Conservation (phyloP, 768 basidiomycete species). For the Suillus subalutaceus region DNA sequence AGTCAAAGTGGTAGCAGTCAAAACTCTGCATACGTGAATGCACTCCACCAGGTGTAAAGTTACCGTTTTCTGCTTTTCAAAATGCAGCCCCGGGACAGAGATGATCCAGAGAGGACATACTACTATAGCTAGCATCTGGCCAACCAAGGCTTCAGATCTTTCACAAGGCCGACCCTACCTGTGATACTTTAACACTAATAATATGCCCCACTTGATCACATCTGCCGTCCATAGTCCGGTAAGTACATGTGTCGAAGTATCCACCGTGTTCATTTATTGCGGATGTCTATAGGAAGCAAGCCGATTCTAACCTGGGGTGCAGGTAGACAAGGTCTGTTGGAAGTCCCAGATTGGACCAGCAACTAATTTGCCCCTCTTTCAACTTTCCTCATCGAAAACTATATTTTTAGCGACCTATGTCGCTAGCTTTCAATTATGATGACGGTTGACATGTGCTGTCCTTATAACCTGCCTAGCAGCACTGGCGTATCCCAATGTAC, state of each 20-base stretch:
- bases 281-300: neutral
- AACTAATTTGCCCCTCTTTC: neutral
- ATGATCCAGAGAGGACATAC: too few species aligned
- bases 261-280: neutral
- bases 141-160: too few species aligned
- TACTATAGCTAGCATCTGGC: too few species aligned
- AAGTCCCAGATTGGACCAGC: neutral
- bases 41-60: too few species aligned
- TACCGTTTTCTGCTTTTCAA: too few species aligned
- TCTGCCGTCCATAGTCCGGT: too few species aligned
- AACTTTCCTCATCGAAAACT: neutral
- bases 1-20: neutral
- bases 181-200: too few species aligned
- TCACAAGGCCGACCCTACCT: too few species aligned
- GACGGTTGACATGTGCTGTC: neutral
- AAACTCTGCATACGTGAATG: neutral
- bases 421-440: neutral
- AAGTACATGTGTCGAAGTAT: too few species aligned
- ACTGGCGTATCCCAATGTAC: slow-evolving; percentile 6
- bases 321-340: neutral
- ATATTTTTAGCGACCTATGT: neutral
- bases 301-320: neutral
- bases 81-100: neutral
- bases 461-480: slow-evolving; percentile 9
- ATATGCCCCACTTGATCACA: too few species aligned